phyloP scores from a whole-genome alignment of 2,329 filamentous ascomycete genomes.

The Microcyclosporella mali region DNA sequence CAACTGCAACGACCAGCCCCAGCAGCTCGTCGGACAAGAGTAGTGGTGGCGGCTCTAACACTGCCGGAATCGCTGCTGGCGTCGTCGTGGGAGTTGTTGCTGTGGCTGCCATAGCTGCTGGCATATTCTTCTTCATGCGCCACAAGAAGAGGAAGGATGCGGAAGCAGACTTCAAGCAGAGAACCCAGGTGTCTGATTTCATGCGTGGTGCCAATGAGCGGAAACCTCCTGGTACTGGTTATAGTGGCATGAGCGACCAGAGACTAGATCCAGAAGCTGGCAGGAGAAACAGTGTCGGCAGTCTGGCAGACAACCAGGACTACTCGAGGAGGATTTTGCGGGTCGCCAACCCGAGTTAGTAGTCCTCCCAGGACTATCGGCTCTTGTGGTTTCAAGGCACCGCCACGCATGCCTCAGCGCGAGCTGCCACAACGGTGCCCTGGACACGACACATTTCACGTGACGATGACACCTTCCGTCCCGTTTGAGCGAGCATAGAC shows the following conservation, averaged over 20 bases:
- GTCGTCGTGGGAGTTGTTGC: slow-evolving; percentile 78
- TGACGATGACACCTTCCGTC: slow-evolving; percentile 8
- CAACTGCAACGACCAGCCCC: slow-evolving; percentile 40
- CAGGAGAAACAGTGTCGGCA: slow-evolving; percentile 65
- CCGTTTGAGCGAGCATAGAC: slow-evolving; percentile 2
- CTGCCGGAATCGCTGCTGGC: slow-evolving; percentile 76
- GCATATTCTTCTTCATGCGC: slow-evolving; percentile 67
- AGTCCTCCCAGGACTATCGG: slow-evolving; percentile 5
- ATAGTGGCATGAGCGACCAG: slow-evolving; percentile 71
- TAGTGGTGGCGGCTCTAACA: slow-evolving; percentile 49
- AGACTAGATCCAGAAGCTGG: slow-evolving; percentile 72
- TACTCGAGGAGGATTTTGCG: slow-evolving; percentile 94
- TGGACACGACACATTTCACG: slow-evolving; percentile 10
- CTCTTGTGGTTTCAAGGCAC: slow-evolving; percentile 1
- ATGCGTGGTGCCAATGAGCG: slow-evolving; percentile 43
- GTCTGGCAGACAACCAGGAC: slow-evolving; percentile 85
- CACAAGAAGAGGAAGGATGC: slow-evolving; percentile 69
- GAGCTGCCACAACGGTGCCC: slow-evolving; percentile 10
- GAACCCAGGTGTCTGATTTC: slow-evolving; percentile 72
- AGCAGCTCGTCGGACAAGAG: slow-evolving; percentile 37
- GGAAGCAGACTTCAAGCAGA: slow-evolving; percentile 78
- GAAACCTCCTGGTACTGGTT: slow-evolving; percentile 58
- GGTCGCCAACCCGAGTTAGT: slow-evolving; percentile 38
- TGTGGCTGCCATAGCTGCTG: slow-evolving; percentile 60
- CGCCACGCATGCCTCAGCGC: slow-evolving; percentile 5